Conservation (phyloP, 129 eudicot species). For the Ambrosia trifida region DNA sequence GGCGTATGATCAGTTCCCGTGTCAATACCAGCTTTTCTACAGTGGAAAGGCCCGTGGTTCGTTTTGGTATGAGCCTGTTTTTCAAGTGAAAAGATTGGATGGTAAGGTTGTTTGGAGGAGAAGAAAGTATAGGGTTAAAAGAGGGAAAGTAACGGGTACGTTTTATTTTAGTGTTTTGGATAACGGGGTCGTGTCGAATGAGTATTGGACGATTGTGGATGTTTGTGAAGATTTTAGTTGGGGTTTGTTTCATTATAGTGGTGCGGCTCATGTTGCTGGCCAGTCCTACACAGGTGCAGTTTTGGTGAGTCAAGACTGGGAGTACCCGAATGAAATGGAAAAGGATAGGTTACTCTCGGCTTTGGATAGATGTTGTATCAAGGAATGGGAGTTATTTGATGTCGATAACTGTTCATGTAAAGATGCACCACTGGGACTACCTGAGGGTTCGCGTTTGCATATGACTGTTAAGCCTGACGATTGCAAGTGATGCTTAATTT, state of each 20-base stretch:
- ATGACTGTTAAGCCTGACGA: constrained; percentile 25
- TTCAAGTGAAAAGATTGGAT: constrained; percentile 76
- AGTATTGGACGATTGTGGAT: constrained; percentile 89
- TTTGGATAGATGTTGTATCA: constrained; percentile 61
- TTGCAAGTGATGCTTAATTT: constrained; percentile 12
- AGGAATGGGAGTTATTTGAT: constrained; percentile 85
- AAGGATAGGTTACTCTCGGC: constrained; percentile 47
- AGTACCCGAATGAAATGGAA: constrained; percentile 60
- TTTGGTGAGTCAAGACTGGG: constrained; percentile 76
- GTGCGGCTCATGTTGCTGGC: constrained; percentile 96
- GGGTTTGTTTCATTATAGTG: constrained; percentile 97
- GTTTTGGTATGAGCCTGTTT: constrained; percentile 98
- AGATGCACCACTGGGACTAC: constrained; percentile 75
- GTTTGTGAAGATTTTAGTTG: constrained; percentile 81
- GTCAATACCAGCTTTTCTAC: constrained; percentile 94
- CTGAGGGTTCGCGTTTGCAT: constrained; percentile 77
- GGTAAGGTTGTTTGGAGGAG: constrained; percentile 85
- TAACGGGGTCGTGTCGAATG: constrained; percentile 94
- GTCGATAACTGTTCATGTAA: constrained; percentile 77
- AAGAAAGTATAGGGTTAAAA: constrained; percentile 82
- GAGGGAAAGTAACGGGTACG: constrained; percentile 72
- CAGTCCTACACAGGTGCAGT: constrained; percentile 94
- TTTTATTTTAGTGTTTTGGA: constrained; percentile 88
- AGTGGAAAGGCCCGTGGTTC: constrained; percentile 90
- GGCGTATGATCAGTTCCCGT: constrained; percentile 96